Conservation (phyloP, 2,329 filamentous ascomycete genomes). For the Fusarium dlaminii region DNA sequence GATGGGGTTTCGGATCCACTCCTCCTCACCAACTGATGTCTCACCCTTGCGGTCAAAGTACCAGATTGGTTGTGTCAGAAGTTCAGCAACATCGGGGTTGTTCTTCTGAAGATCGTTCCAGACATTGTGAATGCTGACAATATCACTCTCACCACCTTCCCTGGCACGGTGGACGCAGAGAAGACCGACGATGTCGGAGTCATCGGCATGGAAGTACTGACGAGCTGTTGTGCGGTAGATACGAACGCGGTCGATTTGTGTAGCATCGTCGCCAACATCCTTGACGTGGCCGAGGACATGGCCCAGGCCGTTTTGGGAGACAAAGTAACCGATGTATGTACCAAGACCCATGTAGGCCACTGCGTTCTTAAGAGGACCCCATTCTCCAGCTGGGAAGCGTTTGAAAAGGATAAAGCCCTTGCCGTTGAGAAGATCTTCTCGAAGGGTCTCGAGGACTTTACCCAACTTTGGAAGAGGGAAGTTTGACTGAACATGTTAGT, state of each 20-base stretch:
- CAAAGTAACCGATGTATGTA: constrained; percentile 86
- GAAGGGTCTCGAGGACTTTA: constrained; percentile 48
- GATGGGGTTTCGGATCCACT: constrained; percentile 76
- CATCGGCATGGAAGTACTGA: constrained; percentile 72
- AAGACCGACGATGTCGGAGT: constrained; percentile 83
- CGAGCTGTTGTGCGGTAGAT: constrained; percentile 87
- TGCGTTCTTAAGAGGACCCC: constrained; percentile 82
- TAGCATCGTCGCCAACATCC: constrained; percentile 83
- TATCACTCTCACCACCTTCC: constrained; percentile 85
- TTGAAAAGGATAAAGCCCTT: constrained; percentile 94
- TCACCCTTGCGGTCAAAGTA: constrained; percentile 95
- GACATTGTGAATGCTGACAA: constrained; percentile 80
- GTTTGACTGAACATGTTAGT: constrained; percentile 46
- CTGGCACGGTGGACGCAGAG: constrained; percentile 81
- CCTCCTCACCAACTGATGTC: constrained; percentile 76
- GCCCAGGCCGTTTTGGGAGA: constrained; percentile 84
- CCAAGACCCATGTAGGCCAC: constrained; percentile 92
- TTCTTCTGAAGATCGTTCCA: constrained; percentile 82
- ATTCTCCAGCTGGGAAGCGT: constrained; percentile 78
- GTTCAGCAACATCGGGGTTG: constrained; percentile 80
- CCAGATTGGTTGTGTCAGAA: constrained; percentile 82
- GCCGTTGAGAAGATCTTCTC: constrained; percentile 70
- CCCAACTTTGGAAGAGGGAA: constrained; percentile 56
- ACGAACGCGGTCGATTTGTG: constrained; percentile 84
- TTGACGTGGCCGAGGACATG: constrained; percentile 92